phyloP scores from a whole-genome alignment of 108 stramenopile species.

The Skeletonema grethae region DNA sequence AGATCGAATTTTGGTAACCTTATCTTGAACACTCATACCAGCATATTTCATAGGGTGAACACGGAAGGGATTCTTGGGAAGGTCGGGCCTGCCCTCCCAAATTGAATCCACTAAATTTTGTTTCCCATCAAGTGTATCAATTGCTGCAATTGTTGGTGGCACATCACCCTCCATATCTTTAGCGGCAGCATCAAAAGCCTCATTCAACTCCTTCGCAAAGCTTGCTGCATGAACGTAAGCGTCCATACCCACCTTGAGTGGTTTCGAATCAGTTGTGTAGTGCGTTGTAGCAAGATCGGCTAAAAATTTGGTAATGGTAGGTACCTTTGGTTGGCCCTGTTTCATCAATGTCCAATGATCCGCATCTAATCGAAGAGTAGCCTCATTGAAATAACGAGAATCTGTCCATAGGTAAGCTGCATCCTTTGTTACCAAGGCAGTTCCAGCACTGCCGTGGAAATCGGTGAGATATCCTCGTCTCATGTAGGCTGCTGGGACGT shows the following conservation, averaged over 20 bases:
- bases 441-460: conserved; percentile 96
- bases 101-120: conserved; percentile 89
- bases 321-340: conserved; percentile 68
- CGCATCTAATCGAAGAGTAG: conserved; percentile 70
- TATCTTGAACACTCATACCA: conserved; percentile 78
- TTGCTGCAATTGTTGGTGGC: conserved; percentile 48
- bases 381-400: conserved; percentile 96
- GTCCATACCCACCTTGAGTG: conserved; percentile 76
- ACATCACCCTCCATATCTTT: conserved; percentile 18
- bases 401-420: conserved; percentile 92
- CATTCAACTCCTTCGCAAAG: conserved; percentile 74
- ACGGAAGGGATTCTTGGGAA: conserved; percentile 80
- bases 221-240: conserved; percentile 77
- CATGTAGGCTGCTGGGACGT: conserved; percentile 90
- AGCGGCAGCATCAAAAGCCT: conserved; percentile 64
- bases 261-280: conserved; percentile 30
- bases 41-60: conserved; percentile 92
- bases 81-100: conserved; percentile 85
- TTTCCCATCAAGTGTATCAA: conserved; percentile 60
- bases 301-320: conserved; percentile 67
- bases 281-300: conserved; percentile 50
- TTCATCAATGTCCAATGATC: conserved; percentile 86
- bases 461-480: conserved; percentile 87
- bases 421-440: conserved; percentile 81
- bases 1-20: conserved; percentile 73